A percentile compares a stretch with the other conserved stretches of the same genome.
Conservation (phyloP, 2,329 filamentous ascomycete species). For the Sclerotinia minor region DNA sequence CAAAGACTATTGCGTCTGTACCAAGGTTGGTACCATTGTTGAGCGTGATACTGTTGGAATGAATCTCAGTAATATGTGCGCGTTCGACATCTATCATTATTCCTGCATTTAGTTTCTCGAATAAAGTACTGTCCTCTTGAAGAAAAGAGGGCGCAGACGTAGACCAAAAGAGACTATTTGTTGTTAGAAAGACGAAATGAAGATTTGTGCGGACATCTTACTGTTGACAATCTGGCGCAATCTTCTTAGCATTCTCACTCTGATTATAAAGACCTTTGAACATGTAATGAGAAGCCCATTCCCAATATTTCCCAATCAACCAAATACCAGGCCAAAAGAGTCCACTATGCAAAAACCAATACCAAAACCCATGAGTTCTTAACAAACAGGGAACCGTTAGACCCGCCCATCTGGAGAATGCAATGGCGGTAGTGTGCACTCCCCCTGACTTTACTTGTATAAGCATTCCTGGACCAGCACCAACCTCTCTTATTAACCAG, state of each 20-base stretch:
- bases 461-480: constrained; percentile 26
- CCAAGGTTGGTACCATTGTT: constrained; percentile 6
- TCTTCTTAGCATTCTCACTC: constrained; percentile 22
- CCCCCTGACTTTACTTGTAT: constrained; percentile 23
- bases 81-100: constrained; percentile 18
- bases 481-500: constrained; percentile 31
- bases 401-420: constrained; percentile 19
- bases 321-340: constrained; percentile 24
- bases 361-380: constrained; percentile 26
- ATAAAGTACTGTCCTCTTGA: constrained; percentile 15
- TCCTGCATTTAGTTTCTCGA: constrained; percentile 14
- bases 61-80: constrained; percentile 14
- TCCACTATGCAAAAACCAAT: constrained; percentile 28
- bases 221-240: constrained; percentile 22
- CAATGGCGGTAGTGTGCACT: constrained; percentile 23
- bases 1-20: constrained; percentile 20
- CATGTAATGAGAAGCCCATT: constrained; percentile 21
- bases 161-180: constrained; percentile 20
- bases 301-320: constrained; percentile 24
- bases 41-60: constrained; percentile 6
- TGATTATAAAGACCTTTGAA: constrained; percentile 20
- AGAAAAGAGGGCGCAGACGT: constrained; percentile 22
- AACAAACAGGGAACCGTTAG: constrained; percentile 20
- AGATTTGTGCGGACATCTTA: neutral
- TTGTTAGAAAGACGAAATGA: neutral